Base-by-base conservation (phyloP, 495 filamentous ascomycete genomes). In the Penicillium longicatenatum region DNA sequence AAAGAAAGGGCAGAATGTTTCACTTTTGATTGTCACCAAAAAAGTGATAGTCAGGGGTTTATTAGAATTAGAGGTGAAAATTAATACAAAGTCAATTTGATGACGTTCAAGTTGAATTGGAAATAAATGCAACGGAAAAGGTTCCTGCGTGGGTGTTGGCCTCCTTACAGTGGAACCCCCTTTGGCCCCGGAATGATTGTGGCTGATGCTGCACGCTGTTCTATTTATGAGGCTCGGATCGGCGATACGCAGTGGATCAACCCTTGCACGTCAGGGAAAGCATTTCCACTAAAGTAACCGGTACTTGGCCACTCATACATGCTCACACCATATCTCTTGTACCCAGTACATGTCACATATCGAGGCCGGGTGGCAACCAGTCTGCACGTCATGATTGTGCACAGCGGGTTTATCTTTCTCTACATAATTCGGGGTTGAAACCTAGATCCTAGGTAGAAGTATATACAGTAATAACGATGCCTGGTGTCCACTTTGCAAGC, bases 301-400 rank as follows among this genome's bases (percentile, higher is more conserved):
- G 52, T 65, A 56, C 62, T 50, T 55, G 24, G 2, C 10, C 14
- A 11, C 17, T 2, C 4, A 1, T 16, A 10, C 16, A 24, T 0
- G 10, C 3, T 26, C 11, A 3, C 47, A 56, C 29, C 17, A n/a
- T 0, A 31, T 3, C 8, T 0, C 0, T 1, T 16, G 60, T 63
- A 63, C 35, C 42, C 1, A 11, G 48, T 62, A 63, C 59, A 17
- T 62, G 16, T 11, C 24, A 24, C 33, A 30, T 9, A 1, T 26
- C 21, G n/a, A 17, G 10, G 24, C 21, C 19, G 1, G 21, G 61
- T 63, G 57, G 61, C 57, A 39, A 59, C 7, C 10, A 6, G 49
- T 57, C 63, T 57, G 63, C 57, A 60, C 63, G 60, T 63, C 60
- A 63, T 63, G 56, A 63, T 63, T 59, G 51, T 39, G 16, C 26